These are phyloP conservation scores for Epithemia pelagica DNA, from an alignment of 108 stramenopile genomes.

Conservation along the genomic window DNA sequence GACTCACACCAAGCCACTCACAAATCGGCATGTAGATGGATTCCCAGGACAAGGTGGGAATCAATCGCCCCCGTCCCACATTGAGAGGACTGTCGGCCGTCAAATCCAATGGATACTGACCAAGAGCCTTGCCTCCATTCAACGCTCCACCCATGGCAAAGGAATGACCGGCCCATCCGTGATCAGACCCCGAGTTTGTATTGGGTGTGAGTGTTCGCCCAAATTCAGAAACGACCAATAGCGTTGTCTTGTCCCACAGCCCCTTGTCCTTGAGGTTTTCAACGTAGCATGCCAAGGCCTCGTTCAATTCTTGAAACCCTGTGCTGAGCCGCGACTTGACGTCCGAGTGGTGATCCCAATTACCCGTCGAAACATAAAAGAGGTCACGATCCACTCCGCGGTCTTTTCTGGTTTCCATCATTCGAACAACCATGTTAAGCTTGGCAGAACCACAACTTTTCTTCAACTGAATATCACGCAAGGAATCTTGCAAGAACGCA, in stretches of 20 bases:
- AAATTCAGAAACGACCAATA: constrained; percentile 31
- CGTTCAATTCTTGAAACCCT: constrained; percentile 18
- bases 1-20: constrained; percentile 13
- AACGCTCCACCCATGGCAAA: constrained; percentile 42
- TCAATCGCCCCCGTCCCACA: constrained; percentile 48
- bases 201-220: constrained; percentile 32
- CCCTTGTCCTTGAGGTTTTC: constrained; percentile 26
- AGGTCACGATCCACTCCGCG: constrained; percentile 46
- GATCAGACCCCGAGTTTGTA: constrained; percentile 49
- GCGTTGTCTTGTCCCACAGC: constrained; percentile 30
- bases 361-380: constrained; percentile 47
- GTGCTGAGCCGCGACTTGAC: constrained; percentile 10
- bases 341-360: constrained; percentile 55
- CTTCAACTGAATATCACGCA: neutral
- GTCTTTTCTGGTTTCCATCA: constrained; percentile 35
- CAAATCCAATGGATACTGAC: constrained; percentile 41
- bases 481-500: neutral
- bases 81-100: constrained; percentile 26
- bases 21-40: constrained; percentile 26
- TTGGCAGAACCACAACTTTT: neutral
- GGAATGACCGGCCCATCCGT: constrained; percentile 56
- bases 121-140: constrained; percentile 41
- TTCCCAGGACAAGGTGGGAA: constrained; percentile 60
- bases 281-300: constrained; percentile 22
- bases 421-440: constrained; percentile 33